These are phyloP conservation scores for Suhomyces prunicola DNA, from an alignment of 805 yeast genomes.

Conservation along the genomic window DNA sequence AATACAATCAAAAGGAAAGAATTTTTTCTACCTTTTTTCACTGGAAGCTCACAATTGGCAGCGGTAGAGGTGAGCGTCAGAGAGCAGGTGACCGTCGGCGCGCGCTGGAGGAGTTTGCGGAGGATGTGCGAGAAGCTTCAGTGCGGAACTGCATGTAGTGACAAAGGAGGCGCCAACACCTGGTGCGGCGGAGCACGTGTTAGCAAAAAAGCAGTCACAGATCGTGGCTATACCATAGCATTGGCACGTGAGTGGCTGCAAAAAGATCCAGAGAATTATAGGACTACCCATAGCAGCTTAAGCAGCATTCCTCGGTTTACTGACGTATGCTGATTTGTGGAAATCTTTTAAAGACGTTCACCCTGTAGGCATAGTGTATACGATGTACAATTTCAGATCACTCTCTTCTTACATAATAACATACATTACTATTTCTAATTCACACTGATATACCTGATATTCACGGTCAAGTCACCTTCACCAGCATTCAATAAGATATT, in stretches of 20 bases:
- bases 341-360: too few relatives aligned
- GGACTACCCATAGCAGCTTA: neutral
- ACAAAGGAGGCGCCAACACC: neutral
- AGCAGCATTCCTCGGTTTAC: neutral
- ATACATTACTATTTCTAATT: neutral
- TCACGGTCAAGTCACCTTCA: conserved; percentile 42
- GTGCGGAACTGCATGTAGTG: neutral
- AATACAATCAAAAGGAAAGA: conserved; percentile 10
- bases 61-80: neutral
- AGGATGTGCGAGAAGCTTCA: neutral
- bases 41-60: neutral
- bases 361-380: too few relatives aligned
- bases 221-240: neutral
- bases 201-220: conserved; percentile 7
- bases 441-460: conserved; percentile 23
- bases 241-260: neutral
- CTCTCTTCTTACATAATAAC: neutral
- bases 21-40: conserved; percentile 12
- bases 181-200: conserved; percentile 3
- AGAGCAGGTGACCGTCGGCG: neutral
- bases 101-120: conserved; percentile 1
- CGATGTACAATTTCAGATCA: neutral
- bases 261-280: neutral
- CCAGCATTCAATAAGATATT: conserved; percentile 36
- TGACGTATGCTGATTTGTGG: neutral